Evolutionary conservation across 352 stramenopile species (phyloP), one percentile per base, ranked within the genome.

Genomic region (Globisporangium lucens): DNA sequence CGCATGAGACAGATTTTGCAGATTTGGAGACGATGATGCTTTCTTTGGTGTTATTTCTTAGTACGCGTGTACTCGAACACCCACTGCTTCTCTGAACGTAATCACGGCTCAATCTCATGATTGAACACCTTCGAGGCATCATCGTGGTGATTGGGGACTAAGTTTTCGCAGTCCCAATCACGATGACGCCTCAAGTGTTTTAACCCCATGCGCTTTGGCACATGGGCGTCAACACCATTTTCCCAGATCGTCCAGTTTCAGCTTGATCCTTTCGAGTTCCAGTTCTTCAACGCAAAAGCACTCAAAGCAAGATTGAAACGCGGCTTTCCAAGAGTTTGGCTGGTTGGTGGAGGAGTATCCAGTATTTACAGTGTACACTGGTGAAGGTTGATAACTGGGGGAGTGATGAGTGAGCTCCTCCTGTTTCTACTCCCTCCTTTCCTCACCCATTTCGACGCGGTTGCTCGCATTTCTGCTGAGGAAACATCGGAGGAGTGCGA

Each of bases 391-490:
- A 24, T 17, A 27, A 55, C n/a, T 55, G 8, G 47, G n/a, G n/a
- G 43, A 20, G 38, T 20, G 46, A 33, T 5, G 43, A 51, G 15
- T n/a, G 5, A 27, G 47, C 47, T 55, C 47, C 47, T 55, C 47
- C 47, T 55, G 29, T 55, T 55, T 29, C n/a, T 29, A 8, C 47
- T 55, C 47, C 47, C n/a, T 30, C 47, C 8, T n/a, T 55, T n/a
- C n/a, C 47, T 55, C 47, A 55, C 47, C 47, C 47, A 55, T 29
- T 24, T 55, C 47, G 47, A 29, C 47, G n/a, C 47, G 22, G 47
- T 55, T 55, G 47, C 47, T 55, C 43, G 10, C 10, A 30, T 24
- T 53, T 53, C n/a, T 22, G 47, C 47, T 55, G 47, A 46, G 38
- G 20, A 17, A 55, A 24, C 10, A 29, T 4, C 29, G n/a, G n/a